These are phyloP conservation scores for Triangularia verruculosa DNA, from an alignment of 2,329 filamentous ascomycete species.

Conservation along the genomic window DNA sequence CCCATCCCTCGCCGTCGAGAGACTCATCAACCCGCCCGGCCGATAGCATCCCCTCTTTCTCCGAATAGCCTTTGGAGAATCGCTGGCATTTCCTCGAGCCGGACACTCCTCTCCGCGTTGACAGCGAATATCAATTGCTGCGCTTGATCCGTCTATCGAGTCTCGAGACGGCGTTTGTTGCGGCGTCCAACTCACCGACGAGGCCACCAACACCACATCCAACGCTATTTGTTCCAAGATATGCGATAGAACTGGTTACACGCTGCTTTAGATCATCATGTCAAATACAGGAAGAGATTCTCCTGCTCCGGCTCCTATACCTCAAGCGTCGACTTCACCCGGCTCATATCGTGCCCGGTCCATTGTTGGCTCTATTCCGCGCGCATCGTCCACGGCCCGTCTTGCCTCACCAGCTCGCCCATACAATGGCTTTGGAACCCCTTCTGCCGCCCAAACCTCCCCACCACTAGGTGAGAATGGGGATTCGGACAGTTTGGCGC, in stretches of 20 bases:
- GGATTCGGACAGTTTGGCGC: conserved; percentile 49
- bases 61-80: not conserved
- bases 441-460: conserved; percentile 20
- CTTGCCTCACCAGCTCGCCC: conserved; percentile 55
- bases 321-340: conserved; percentile 48
- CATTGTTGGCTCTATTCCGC: conserved; percentile 52
- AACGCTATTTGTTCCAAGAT: conserved; percentile 2
- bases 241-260: conserved; percentile 20
- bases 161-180: conserved; percentile 4
- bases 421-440: conserved; percentile 33
- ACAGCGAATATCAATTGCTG: not conserved
- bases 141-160: not conserved
- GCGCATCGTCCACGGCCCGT: conserved; percentile 59
- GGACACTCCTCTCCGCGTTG: not conserved
- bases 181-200: not conserved
- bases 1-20: conserved; percentile 1
- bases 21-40: conserved; percentile 4
- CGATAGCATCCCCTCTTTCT: not conserved
- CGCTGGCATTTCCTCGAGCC: not conserved
- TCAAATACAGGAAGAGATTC: conserved; percentile 30
- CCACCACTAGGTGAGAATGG: conserved; percentile 41
- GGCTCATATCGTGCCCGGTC: conserved; percentile 45
- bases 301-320: conserved; percentile 30
- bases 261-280: conserved; percentile 24
- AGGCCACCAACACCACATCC: not conserved